phyloP scores from a whole-genome alignment of 306 rosid genomes.

The Cicer bijugum region DNA sequence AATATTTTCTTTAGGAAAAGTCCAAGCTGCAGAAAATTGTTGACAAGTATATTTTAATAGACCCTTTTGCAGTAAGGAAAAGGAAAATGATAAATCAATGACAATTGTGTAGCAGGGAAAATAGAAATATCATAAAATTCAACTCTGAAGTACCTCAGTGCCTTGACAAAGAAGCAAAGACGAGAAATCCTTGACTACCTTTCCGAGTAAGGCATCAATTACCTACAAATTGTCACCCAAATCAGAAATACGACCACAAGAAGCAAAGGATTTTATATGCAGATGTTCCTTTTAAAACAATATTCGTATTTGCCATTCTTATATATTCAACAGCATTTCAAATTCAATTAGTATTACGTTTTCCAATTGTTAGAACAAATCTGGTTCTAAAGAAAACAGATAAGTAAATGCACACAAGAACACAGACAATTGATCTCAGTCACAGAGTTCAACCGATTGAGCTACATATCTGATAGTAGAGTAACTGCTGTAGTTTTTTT shows the following conservation, averaged over 20 bases:
- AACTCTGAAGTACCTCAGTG: slow-evolving; percentile 69
- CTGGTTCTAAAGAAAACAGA: neutral
- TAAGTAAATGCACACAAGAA: neutral
- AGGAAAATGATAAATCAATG: slow-evolving; percentile 1
- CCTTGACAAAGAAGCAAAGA: slow-evolving; percentile 88
- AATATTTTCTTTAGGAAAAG: slow-evolving; percentile 83
- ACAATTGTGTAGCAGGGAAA: neutral
- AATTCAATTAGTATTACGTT: slow-evolving; percentile 32
- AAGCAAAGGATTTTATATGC: slow-evolving; percentile 22
- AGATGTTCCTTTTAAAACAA: slow-evolving; percentile 25
- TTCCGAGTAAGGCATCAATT: slow-evolving; percentile 80
- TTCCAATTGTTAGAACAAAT: neutral
- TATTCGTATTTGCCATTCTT: slow-evolving; percentile 12
- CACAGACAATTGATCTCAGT: neutral
- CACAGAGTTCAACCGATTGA: neutral
- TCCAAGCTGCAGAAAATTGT: slow-evolving; percentile 69
- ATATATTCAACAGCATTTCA: slow-evolving; percentile 23
- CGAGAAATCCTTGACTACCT: slow-evolving; percentile 92
- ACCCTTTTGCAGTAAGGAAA: neutral
- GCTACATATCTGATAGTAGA: neutral
- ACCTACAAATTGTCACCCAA: slow-evolving; percentile 59
- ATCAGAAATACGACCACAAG: slow-evolving; percentile 44
- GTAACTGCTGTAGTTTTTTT: neutral
- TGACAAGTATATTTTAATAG: slow-evolving; percentile 8
- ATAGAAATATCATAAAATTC: slow-evolving; percentile 2